phyloP scores from a whole-genome alignment of 441 rosid genomes.

The Gossypium gossypioides region DNA sequence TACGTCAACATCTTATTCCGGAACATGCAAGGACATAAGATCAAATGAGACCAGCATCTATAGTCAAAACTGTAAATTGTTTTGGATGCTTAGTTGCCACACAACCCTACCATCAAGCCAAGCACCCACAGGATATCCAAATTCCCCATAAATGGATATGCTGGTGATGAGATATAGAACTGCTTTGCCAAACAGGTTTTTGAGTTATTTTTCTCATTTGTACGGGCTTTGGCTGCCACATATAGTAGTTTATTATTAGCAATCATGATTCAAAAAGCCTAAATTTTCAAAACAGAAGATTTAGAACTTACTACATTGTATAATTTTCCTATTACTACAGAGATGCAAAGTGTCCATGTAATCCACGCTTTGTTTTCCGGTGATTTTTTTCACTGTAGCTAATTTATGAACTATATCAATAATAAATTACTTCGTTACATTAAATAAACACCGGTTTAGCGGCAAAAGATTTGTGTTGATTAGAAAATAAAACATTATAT shows the following conservation, averaged over 20 bases:
- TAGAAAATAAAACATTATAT: no score
- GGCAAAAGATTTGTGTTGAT: no score
- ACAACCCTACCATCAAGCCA: neutral
- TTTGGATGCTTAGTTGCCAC: conserved; percentile 19
- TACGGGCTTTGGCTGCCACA: conserved; percentile 1
- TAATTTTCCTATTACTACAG: no score
- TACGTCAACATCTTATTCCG: conserved; percentile 40
- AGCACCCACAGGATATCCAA: neutral
- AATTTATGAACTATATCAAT: no score
- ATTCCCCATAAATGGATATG: neutral
- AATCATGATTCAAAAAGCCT: conserved; percentile 5
- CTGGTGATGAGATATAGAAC: neutral
- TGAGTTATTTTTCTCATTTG: neutral
- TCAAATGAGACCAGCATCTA: neutral
- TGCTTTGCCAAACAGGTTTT: conserved; percentile 11
- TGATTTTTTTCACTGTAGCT: no score
- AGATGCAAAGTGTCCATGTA: no score
- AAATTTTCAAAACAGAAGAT: conserved; percentile 9
- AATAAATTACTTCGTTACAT: no score
- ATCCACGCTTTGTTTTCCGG: no score
- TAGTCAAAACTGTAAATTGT: conserved; percentile 9
- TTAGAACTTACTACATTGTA: neutral
- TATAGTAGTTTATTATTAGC: conserved; percentile 11
- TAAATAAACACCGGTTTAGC: no score
- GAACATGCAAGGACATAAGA: conserved; percentile 31